phyloP scores from a whole-genome alignment of 495 filamentous ascomycete species.

The Hypoxylon perforatum region DNA sequence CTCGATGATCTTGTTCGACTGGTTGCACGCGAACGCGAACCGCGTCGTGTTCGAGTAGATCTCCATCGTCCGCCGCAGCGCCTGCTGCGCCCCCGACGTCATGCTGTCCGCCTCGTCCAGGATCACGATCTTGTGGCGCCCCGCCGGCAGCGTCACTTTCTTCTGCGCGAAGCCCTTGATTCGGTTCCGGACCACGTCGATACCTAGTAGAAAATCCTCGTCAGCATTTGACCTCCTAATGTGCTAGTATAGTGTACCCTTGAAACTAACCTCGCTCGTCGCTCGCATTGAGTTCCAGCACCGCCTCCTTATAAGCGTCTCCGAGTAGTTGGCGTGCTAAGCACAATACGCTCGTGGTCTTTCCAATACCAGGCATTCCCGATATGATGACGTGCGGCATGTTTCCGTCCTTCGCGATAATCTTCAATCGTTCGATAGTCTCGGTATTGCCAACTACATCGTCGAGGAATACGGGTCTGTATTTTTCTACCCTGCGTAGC shows the following conservation, averaged over 20 bases:
- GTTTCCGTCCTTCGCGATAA: slow-evolving; percentile 98
- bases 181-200: slow-evolving; percentile 97
- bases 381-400: slow-evolving; percentile 99
- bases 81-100: slow-evolving; percentile 96
- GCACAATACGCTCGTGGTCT: slow-evolving; percentile 96
- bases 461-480: slow-evolving; percentile 91
- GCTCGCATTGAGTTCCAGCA: slow-evolving; percentile 94
- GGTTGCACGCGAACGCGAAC: slow-evolving; percentile 98
- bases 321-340: slow-evolving; percentile 92
- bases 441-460: slow-evolving; percentile 98
- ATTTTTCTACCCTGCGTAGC: slow-evolving; percentile 91
- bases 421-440: slow-evolving; percentile 96
- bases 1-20: slow-evolving; percentile 99
- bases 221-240: slow-evolving; percentile 6
- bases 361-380: slow-evolving; percentile 98
- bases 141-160: slow-evolving; percentile 93
- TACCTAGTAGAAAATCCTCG: slow-evolving; percentile 61
- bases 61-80: slow-evolving; percentile 96
- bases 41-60: slow-evolving; percentile 97
- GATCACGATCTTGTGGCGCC: slow-evolving; percentile 95
- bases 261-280: slow-evolving; percentile 82
- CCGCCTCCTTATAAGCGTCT: slow-evolving; percentile 96
- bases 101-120: slow-evolving; percentile 98
- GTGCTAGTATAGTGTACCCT: not conserved
- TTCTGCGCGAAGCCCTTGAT: slow-evolving; percentile 99